These are phyloP conservation scores for Trametes maxima DNA, from an alignment of 768 basidiomycete species.

Conservation along the genomic window DNA sequence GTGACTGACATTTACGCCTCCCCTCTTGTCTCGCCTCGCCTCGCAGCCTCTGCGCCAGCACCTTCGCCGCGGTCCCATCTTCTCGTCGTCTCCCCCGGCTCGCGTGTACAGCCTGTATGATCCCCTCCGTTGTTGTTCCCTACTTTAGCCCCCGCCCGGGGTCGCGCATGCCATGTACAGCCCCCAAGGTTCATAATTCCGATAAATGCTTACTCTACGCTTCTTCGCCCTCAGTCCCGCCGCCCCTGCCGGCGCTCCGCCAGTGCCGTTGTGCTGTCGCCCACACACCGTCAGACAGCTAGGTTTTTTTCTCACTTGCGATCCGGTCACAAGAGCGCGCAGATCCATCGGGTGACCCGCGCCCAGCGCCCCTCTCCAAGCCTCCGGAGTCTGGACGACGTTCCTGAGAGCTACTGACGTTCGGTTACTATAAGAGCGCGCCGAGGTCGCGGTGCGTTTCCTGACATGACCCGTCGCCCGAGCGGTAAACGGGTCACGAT, in stretches of 20 bases:
- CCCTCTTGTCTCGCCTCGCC: not conserved
- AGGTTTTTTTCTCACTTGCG: too few relatives aligned
- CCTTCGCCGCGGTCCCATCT: not conserved
- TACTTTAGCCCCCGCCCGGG: conserved; percentile 17
- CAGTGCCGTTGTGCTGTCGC: not conserved
- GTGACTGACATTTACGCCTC: conserved; percentile 15
- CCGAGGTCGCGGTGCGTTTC: too few relatives aligned
- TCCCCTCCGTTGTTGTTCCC: conserved; percentile 22
- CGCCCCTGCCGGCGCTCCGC: not conserved
- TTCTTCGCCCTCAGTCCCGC: conserved; percentile 30
- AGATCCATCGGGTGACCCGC: not conserved
- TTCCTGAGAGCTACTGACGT: not conserved
- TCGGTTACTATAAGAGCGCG: not conserved
- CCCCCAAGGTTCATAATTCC: conserved; percentile 24
- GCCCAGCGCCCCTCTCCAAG: not conserved
- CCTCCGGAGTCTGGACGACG: not conserved
- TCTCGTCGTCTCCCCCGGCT: conserved; percentile 4
- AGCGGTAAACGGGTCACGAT: too few relatives aligned
- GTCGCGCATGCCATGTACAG: conserved; percentile 17
- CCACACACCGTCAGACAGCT: too few relatives aligned
- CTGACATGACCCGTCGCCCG: too few relatives aligned
- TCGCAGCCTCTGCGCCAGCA: not conserved
- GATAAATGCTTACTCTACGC: conserved; percentile 17
- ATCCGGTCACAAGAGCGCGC: not conserved
- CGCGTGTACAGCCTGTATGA: conserved; percentile 31